Conservation (phyloP, 768 basidiomycete genomes). For the Multifurca ochricompacta region DNA sequence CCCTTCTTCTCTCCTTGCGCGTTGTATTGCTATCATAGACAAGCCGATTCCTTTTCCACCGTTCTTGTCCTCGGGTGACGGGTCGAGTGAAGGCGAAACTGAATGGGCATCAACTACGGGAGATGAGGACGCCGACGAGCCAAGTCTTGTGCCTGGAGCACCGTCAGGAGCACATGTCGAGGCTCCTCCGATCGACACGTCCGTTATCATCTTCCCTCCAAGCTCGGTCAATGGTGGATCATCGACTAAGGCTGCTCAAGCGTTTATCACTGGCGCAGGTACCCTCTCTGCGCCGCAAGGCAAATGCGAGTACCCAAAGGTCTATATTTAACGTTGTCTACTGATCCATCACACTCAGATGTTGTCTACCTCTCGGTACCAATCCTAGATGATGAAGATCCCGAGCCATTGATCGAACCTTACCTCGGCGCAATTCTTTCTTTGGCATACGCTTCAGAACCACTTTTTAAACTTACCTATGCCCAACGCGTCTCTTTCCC, state of each 20-base stretch:
- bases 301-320: constrained; percentile 45
- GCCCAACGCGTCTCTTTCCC: background rate
- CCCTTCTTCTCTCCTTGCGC: constrained; percentile 28
- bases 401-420: constrained; percentile 24
- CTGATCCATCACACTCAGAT: constrained; percentile 5
- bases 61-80: constrained; percentile 27
- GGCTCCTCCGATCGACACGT: constrained; percentile 43
- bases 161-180: background rate
- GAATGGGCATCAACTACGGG: constrained; percentile 16
- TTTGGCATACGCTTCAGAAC: constrained; percentile 8
- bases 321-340: background rate
- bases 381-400: constrained; percentile 7
- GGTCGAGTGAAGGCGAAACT: constrained; percentile 20
- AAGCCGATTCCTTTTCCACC: constrained; percentile 29
- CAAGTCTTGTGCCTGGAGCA: background rate
- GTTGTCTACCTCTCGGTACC: constrained; percentile 21
- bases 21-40: constrained; percentile 46
- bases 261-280: constrained; percentile 62
- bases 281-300: constrained; percentile 67
- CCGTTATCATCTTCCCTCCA: constrained; percentile 70
- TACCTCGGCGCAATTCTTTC: constrained; percentile 24
- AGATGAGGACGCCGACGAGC: background rate
- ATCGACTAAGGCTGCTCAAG: constrained; percentile 42
- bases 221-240: constrained; percentile 43
- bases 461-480: constrained; percentile 15